These are phyloP conservation scores for Lentinula edodes DNA, from an alignment of 768 basidiomycete species.

Conservation along the genomic window DNA sequence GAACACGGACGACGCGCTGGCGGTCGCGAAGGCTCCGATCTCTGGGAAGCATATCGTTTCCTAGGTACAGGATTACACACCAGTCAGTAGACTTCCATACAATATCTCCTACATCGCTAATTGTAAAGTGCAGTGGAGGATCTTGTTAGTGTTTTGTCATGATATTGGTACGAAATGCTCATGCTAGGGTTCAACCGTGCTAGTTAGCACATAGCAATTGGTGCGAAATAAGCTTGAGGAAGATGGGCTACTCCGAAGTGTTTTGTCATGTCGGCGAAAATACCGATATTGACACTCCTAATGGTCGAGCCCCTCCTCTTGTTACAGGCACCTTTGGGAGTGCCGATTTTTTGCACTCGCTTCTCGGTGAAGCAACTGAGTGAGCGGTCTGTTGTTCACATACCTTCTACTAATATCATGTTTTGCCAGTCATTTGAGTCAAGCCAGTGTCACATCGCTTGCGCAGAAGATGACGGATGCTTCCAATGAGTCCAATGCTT, in stretches of 20 bases:
- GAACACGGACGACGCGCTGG: conserved; percentile 54
- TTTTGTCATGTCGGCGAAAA: conserved; percentile 78
- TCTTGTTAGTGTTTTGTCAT: conserved; percentile 21
- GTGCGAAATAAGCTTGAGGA: conserved; percentile 68
- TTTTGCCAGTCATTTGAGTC: conserved; percentile 43
- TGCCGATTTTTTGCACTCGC: conserved; percentile 61
- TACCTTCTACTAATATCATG: background rate
- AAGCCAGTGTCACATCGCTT: conserved; percentile 57
- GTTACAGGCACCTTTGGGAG: conserved; percentile 68
- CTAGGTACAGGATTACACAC: conserved; percentile 66
- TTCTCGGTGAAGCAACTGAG: conserved; percentile 64
- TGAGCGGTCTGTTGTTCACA: conserved; percentile 20
- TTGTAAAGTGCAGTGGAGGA: conserved; percentile 43
- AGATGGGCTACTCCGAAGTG: conserved; percentile 63
- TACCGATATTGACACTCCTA: conserved; percentile 48
- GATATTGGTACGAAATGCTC: background rate
- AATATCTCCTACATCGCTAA: background rate
- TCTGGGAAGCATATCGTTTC: conserved; percentile 65
- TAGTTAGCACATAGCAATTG: conserved; percentile 70
- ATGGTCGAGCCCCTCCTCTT: conserved; percentile 53
- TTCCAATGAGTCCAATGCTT: conserved; percentile 27
- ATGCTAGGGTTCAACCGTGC: background rate
- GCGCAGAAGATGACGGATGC: conserved; percentile 43
- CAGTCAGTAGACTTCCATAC: conserved; percentile 1
- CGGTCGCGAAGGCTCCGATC: conserved; percentile 47